A percentile compares a stretch with the other conserved stretches of the same genome.
These are phyloP conservation scores for Epichloe sibirici DNA, from an alignment of 2,329 filamentous ascomycete species.

Conservation along the genomic window DNA sequence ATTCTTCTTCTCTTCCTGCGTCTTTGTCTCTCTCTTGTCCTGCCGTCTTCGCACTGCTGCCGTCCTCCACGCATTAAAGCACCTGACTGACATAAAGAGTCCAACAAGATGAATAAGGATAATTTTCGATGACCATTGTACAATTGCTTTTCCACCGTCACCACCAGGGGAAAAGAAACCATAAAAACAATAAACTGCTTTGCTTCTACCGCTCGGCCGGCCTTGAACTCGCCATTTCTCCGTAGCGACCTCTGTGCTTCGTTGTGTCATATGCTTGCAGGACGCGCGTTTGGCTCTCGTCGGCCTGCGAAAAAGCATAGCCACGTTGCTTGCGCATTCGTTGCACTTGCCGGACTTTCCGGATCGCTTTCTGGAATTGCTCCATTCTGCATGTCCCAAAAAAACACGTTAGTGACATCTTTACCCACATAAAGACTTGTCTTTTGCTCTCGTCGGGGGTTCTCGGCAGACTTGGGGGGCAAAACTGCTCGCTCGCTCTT, in stretches of 20 bases:
- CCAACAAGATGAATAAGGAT: neutral
- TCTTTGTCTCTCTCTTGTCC: too few relatives aligned
- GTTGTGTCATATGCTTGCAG: constrained; percentile 98
- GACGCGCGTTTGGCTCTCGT: constrained; percentile 89
- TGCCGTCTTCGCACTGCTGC: too few relatives aligned
- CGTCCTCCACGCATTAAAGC: too few relatives aligned
- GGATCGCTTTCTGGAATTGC: constrained; percentile 98
- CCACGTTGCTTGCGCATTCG: constrained; percentile 98
- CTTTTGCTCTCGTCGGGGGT: too few relatives aligned
- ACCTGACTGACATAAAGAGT: too few relatives aligned
- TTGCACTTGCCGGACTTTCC: constrained; percentile 95
- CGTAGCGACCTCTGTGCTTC: constrained; percentile 77
- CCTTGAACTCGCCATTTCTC: constrained; percentile 66
- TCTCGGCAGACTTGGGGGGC: too few relatives aligned
- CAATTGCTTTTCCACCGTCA: neutral
- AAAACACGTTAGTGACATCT: too few relatives aligned
- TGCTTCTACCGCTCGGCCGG: constrained; percentile 13
- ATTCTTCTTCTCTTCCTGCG: too few relatives aligned
- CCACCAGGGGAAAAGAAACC: neutral
- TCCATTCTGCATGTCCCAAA: constrained; percentile 59
- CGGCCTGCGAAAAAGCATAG: constrained; percentile 95
- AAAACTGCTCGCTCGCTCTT: too few relatives aligned
- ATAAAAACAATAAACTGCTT: neutral
- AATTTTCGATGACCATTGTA: neutral
- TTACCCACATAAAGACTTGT: too few relatives aligned